A percentile compares a stretch with the other conserved stretches of the same genome.
Conservation (phyloP, 169 alveolate genomes). For the Eimeria sp. region DNA sequence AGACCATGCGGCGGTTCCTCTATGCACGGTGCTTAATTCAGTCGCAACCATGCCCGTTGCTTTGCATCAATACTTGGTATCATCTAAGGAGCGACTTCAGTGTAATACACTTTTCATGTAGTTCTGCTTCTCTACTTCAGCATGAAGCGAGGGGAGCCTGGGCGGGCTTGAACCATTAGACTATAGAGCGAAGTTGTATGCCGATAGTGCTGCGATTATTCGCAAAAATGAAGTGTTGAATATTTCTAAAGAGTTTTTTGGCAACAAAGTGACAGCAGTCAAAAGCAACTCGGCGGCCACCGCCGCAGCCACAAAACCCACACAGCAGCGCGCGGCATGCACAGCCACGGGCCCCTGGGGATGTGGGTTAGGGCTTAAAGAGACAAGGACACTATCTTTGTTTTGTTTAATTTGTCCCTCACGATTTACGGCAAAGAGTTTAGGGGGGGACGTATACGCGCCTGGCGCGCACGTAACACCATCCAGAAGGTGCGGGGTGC, state of each 20-base stretch:
- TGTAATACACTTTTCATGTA: not conserved
- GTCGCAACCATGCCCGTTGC: not conserved
- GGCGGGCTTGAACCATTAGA: not conserved
- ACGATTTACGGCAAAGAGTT: not conserved
- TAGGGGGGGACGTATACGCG: not conserved
- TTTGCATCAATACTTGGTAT: not conserved
- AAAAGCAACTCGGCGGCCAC: not conserved
- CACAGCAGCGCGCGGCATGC: constrained; percentile 56
- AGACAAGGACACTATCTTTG: constrained; percentile 37
- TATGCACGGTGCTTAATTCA: not conserved
- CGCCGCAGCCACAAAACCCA: constrained; percentile 58
- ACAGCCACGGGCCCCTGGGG: constrained; percentile 71
- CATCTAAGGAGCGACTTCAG: not conserved
- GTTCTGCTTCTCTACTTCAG: not conserved
- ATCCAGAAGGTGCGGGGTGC: constrained; percentile 69
- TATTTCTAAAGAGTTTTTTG: not conserved
- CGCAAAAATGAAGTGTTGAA: not conserved
- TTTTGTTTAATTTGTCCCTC: constrained; percentile 42
- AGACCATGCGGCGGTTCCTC: not conserved
- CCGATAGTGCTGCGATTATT: not conserved
- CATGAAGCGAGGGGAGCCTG: not conserved
- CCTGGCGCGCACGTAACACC: constrained; percentile 24
- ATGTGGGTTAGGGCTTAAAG: constrained; percentile 59
- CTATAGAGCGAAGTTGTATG: not conserved
- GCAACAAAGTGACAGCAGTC: not conserved